phyloP scores from a whole-genome alignment of 257 asterid genomes.

The Solanum habrochaites region DNA sequence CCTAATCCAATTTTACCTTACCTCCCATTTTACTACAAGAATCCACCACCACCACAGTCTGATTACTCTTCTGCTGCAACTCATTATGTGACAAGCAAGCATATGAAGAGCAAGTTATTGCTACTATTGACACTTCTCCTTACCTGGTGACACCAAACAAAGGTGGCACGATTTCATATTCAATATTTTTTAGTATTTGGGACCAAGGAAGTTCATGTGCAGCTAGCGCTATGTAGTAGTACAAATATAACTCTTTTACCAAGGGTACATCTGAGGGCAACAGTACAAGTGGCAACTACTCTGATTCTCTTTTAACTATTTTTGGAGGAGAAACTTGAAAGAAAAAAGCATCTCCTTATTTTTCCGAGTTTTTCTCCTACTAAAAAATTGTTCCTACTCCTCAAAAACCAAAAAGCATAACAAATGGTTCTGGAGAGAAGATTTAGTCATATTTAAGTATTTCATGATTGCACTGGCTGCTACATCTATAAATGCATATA shows the following conservation, averaged over 20 bases:
- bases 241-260: not conserved
- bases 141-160: not conserved
- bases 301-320: not conserved
- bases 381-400: not conserved
- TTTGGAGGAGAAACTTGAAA: not conserved
- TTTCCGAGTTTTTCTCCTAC: not conserved
- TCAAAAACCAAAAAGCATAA: not conserved
- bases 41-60: slow-evolving; percentile 17
- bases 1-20: slow-evolving; percentile 36
- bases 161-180: not conserved
- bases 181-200: not conserved
- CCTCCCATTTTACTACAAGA: slow-evolving; percentile 26
- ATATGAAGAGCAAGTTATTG: not conserved
- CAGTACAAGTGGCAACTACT: not conserved
- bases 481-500: not conserved
- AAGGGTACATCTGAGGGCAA: not conserved
- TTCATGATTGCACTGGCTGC: not conserved
- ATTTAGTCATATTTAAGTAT: not conserved
- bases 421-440: not conserved
- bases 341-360: not conserved
- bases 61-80: slow-evolving; percentile 5
- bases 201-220: not conserved
- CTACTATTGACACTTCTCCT: not conserved
- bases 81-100: not conserved
- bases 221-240: not conserved